Percentiles rank a stretch among this genome's conserved stretches.
phyloP scores from a whole-genome alignment of 306 rosid genomes.

The Gleditsia sinensis region DNA sequence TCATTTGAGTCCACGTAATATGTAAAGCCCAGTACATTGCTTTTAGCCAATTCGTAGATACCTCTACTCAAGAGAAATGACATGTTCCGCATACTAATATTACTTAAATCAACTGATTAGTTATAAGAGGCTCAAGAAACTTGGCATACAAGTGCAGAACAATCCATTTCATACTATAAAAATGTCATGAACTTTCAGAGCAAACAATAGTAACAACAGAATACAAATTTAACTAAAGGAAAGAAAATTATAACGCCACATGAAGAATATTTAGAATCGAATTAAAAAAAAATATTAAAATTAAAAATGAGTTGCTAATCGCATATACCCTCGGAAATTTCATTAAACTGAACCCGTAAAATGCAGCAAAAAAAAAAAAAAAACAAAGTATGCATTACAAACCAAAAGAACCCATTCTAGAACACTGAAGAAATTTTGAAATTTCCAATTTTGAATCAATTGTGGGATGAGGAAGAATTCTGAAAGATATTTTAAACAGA shows the following conservation, averaged over 20 bases:
- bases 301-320: neutral
- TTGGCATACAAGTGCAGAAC: neutral
- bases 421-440: neutral
- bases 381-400: neutral
- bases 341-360: neutral
- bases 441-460: neutral
- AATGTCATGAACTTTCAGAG: neutral
- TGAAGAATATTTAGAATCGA: neutral
- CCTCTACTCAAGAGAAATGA: neutral
- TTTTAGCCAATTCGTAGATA: neutral
- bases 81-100: neutral
- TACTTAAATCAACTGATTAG: neutral
- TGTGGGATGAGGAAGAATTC: neutral
- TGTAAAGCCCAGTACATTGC: neutral
- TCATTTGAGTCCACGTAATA: conserved; percentile 12
- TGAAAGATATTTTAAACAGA: conserved; percentile 12
- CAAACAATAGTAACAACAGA: neutral
- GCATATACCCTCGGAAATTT: neutral
- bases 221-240: neutral
- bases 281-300: neutral
- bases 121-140: neutral
- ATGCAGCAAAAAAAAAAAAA: neutral
- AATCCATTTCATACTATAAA: conserved; percentile 2
- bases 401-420: neutral
- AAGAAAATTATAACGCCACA: neutral